phyloP scores from a whole-genome alignment of 2,329 filamentous ascomycete genomes.

The Thielaviopsis musarum region DNA sequence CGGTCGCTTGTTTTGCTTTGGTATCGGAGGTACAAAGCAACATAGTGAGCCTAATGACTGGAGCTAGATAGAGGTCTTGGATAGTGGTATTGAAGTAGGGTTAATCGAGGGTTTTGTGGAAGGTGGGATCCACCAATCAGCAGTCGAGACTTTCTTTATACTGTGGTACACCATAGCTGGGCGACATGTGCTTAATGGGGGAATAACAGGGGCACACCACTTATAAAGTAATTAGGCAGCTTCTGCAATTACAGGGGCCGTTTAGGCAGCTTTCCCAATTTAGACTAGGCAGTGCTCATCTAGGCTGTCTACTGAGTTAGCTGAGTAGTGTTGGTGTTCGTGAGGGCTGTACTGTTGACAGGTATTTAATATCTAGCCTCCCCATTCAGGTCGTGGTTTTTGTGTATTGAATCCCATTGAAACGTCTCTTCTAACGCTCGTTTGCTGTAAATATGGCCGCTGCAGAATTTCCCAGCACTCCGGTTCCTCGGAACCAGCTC shows the following conservation, averaged over 20 bases:
- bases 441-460: constrained; percentile 20
- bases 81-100: not conserved
- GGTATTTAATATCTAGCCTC: no score
- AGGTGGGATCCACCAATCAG: no score
- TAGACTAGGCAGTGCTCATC: not conserved
- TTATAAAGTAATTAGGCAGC: not conserved
- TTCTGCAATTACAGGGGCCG: not conserved
- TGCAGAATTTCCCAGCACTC: constrained; percentile 27
- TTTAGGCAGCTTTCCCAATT: not conserved
- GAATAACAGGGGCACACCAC: not conserved
- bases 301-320: not conserved
- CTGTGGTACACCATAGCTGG: not conserved
- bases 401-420: not conserved
- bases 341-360: no score
- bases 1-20: constrained; percentile 1
- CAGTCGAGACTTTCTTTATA: not conserved
- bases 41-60: not conserved
- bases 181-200: not conserved
- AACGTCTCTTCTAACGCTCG: no score
- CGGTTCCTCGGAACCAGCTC: constrained; percentile 28
- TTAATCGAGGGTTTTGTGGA: no score
- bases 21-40: not conserved
- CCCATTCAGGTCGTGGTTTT: not conserved
- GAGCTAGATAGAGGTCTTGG: not conserved
- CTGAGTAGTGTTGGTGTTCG: no score